Base-by-base conservation (phyloP, 1,284 basidiomycete species). In the Trametes pubescens region DNA sequence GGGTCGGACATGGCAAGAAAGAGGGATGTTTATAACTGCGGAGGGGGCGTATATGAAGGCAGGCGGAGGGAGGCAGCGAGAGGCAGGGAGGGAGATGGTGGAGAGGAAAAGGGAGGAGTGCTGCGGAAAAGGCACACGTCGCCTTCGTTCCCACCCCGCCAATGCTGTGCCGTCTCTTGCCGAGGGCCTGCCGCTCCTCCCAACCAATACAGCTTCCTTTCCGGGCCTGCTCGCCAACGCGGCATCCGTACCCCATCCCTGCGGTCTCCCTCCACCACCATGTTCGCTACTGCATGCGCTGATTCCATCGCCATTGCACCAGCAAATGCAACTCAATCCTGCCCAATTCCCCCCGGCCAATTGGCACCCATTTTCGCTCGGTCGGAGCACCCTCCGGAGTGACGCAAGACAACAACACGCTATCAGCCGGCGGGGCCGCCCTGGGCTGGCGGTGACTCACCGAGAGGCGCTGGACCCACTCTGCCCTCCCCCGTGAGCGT, bases 1-100 rank as follows among this genome's bases (percentile, higher is more conserved):
- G 65, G 61, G 64, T 72, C 71, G 59, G 64, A 53, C 71, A 72
- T 73, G 65, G 63, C 61, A 55, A 65, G 59, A 63, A 64, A 58
- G 65, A 59, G 69, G 62, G 64, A 62, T 47, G 60, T 61, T 57
- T 67, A 65, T 57, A 64, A 64, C 67, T 72, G 71, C 69, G 68
- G 71, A 71, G 60, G 65, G 61, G 58, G 51, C 40, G 67, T 67
- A 71, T 71, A 71, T 69, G 72, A 69, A 66, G 59, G 65, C 53
- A 57, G 52, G 64, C 46, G 43, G 61, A 55, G 51, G 60, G 44
- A 60, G 57, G 60, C 51, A 61, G 59, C 37, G 34, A 35, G 38
- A 54, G 32, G 55, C 59, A 49, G 48, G 21, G 48, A 51, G 54
- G 46, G 51, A 37, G 55, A 47, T 61, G 65, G 63, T 57, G 61